phyloP scores from a whole-genome alignment of 2,329 filamentous ascomycete species.

The Epicoccum nigrum region DNA sequence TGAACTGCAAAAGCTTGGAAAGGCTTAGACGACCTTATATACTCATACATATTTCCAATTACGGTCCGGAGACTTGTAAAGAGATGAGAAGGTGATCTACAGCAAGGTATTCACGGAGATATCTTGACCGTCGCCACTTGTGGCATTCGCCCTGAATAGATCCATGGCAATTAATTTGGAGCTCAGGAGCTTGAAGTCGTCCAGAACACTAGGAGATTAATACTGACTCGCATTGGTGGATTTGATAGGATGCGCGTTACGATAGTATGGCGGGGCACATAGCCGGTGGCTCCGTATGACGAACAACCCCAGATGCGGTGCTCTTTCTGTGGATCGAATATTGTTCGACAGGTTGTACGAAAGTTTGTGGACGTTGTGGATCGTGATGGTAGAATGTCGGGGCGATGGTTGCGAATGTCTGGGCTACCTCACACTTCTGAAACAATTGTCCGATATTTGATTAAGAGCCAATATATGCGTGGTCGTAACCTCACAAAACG shows the following conservation, averaged over 20 bases:
- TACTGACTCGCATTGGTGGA: constrained; percentile 23
- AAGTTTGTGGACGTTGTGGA: constrained; percentile 3
- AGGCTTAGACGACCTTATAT: constrained; percentile 21
- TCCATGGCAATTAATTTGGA: background rate
- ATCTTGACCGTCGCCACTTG: constrained; percentile 7
- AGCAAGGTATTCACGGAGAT: constrained; percentile 12
- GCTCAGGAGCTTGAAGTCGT: background rate
- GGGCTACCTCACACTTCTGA: constrained; percentile 21
- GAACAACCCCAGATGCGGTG: background rate
- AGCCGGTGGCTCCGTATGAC: constrained; percentile 8
- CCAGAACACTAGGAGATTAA: background rate
- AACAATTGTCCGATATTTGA: constrained; percentile 30
- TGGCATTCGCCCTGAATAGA: background rate
- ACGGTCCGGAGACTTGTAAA: constrained; percentile 1
- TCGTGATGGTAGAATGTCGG: constrained; percentile 14
- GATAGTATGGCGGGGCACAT: constrained; percentile 8
- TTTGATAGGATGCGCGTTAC: constrained; percentile 2
- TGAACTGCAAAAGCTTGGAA: background rate
- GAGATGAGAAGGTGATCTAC: constrained; percentile 17
- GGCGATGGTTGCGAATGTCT: constrained; percentile 3
- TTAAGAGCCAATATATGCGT: constrained; percentile 27
- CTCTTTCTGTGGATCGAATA: constrained; percentile 1
- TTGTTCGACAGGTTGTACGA: constrained; percentile 9
- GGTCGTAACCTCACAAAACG: background rate
- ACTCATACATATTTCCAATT: background rate